Conservation (phyloP, 306 rosid genomes). For the Ochetophila trinervis region DNA sequence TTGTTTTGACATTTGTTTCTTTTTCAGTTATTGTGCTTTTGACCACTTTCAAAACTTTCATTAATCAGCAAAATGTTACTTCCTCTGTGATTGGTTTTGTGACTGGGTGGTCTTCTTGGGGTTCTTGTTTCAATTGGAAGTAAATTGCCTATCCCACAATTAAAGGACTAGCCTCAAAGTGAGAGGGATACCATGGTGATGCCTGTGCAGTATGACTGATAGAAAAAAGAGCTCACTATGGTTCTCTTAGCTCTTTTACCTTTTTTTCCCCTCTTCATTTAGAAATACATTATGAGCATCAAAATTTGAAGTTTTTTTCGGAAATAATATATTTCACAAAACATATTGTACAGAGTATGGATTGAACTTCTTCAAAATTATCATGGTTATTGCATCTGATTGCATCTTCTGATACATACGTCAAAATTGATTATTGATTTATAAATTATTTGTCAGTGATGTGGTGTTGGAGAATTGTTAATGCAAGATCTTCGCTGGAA, state of each 20-base stretch:
- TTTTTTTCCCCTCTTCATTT: no score
- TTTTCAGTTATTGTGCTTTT: no score
- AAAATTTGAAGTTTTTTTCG: background rate
- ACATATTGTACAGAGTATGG: background rate
- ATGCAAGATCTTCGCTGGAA: constrained; percentile 10
- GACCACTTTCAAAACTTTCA: no score
- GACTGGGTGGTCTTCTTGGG: background rate
- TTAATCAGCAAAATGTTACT: no score
- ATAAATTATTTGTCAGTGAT: background rate
- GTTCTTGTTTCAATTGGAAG: constrained; percentile 10
- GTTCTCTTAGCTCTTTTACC: background rate
- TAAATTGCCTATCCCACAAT: background rate
- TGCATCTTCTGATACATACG: background rate
- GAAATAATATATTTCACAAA: background rate
- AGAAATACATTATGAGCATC: background rate
- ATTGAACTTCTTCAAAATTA: background rate
- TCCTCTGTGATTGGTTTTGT: no score
- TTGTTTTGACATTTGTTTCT: background rate
- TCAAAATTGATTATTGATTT: background rate
- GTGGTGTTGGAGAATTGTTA: background rate
- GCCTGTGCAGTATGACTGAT: constrained; percentile 4
- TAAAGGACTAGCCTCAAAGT: background rate
- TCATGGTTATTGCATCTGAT: background rate
- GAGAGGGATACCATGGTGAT: background rate
- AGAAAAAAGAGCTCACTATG: background rate